Evolutionary conservation across 2,329 filamentous ascomycete genomes (phyloP).

Genomic region (Teratosphaeria gauchensis): DNA sequence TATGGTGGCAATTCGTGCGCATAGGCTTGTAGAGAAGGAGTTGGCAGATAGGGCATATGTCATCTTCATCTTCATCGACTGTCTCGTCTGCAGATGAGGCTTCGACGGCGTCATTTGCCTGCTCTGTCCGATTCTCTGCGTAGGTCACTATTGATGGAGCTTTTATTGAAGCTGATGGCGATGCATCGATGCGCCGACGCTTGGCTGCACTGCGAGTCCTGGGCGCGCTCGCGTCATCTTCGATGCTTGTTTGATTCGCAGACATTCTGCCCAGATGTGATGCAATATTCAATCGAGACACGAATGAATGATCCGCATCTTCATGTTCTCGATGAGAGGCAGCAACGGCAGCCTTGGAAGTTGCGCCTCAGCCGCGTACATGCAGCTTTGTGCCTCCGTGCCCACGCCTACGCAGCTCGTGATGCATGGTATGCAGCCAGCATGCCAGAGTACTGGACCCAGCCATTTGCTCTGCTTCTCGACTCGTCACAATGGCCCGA

Average conservation of each 20-base stretch:
- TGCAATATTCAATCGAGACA: neutral
- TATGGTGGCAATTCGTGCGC: constrained; percentile 33
- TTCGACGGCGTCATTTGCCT: neutral
- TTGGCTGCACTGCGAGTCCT: neutral
- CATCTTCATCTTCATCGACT: constrained; percentile 31
- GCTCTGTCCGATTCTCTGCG: neutral
- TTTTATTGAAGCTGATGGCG: neutral
- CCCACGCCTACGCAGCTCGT: neutral
- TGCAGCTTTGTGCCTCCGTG: neutral
- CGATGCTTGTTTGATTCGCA: neutral
- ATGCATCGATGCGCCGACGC: neutral
- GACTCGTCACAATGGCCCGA: neutral
- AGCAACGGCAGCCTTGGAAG: neutral
- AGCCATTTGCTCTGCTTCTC: neutral
- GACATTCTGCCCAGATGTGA: neutral
- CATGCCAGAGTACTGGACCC: neutral
- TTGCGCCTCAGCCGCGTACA: neutral
- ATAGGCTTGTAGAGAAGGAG: constrained; percentile 35
- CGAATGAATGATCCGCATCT: neutral
- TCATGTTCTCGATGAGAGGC: neutral
- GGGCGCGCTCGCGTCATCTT: neutral
- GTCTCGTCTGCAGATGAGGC: constrained; percentile 4
- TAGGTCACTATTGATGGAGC: neutral
- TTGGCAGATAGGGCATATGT: constrained; percentile 38
- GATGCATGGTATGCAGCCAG: neutral